A percentile compares a stretch with the other conserved stretches of the same genome.
These are phyloP conservation scores for Paraconiothyrium sp. DNA, from an alignment of 2,329 filamentous ascomycete genomes.

Conservation along the genomic window DNA sequence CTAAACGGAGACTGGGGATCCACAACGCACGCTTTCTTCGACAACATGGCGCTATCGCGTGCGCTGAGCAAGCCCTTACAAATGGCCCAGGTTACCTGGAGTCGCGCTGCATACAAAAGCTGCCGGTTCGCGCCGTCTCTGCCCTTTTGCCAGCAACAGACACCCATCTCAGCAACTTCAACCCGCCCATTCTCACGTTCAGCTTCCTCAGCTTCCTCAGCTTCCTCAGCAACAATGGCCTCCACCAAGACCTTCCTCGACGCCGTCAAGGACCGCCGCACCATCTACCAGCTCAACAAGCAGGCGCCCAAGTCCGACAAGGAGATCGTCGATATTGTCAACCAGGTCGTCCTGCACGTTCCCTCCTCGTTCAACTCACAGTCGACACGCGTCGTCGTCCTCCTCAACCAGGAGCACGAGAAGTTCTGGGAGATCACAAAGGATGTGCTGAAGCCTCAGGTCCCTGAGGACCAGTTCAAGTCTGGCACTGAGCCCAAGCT, in stretches of 20 bases:
- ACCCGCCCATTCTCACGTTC: constrained; percentile 14
- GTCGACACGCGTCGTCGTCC: constrained; percentile 78
- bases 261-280: constrained; percentile 73
- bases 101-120: constrained; percentile 34
- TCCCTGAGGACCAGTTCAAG: constrained; percentile 70
- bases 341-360: constrained; percentile 69
- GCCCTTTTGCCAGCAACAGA: constrained; percentile 17
- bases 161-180: constrained; percentile 19
- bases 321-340: constrained; percentile 70
- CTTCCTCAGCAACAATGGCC: constrained; percentile 49
- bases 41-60: constrained; percentile 39
- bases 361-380: constrained; percentile 92
- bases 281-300: constrained; percentile 74
- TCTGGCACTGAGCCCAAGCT: constrained; percentile 62
- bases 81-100: constrained; percentile 32
- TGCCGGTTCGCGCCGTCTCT: constrained; percentile 19
- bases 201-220: constrained; percentile 24
- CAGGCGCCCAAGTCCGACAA: constrained; percentile 66
- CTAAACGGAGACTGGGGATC: constrained; percentile 13
- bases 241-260: constrained; percentile 64
- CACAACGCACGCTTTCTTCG: constrained; percentile 22
- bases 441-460: constrained; percentile 72
- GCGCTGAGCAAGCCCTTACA: constrained; percentile 45
- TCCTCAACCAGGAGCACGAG: constrained; percentile 84
- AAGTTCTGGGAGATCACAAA: constrained; percentile 82